Conservation (phyloP, 768 basidiomycete species). For the Lepiota brunneoincarnata region DNA sequence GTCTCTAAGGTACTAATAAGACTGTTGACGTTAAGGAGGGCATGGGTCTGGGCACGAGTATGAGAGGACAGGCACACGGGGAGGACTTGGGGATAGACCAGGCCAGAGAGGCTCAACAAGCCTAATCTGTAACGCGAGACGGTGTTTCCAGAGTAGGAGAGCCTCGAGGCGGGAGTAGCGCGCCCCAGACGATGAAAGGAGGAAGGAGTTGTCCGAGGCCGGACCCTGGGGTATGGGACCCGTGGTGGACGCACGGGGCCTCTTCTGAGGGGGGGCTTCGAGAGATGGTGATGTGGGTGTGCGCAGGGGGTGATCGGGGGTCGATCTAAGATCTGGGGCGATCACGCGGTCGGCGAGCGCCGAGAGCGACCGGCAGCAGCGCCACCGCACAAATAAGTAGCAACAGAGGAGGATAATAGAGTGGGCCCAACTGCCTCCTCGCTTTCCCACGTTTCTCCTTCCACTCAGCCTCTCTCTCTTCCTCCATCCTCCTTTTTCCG, state of each 20-base stretch:
- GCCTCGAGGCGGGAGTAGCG: neutral
- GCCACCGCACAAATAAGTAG: slow-evolving; percentile 16
- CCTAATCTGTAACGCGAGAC: neutral
- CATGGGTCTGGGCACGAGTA: neutral
- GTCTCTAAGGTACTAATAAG: no score
- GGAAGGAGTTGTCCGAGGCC: neutral
- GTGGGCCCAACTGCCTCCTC: neutral
- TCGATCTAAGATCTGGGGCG: slow-evolving; percentile 2
- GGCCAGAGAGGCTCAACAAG: neutral
- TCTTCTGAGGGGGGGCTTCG: neutral
- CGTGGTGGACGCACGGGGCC: neutral
- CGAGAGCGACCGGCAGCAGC: slow-evolving; percentile 17
- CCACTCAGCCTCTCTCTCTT: slow-evolving; percentile 20
- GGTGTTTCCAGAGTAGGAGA: neutral
- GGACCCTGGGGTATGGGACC: neutral
- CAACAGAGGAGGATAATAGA: slow-evolving; percentile 20
- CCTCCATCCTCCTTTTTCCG: slow-evolving; percentile 17
- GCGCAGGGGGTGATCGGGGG: slow-evolving; percentile 8
- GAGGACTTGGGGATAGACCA: no score
- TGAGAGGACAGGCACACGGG: neutral
- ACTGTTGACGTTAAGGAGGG: no score
- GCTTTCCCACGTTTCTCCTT: slow-evolving; percentile 17
- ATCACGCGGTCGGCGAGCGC: slow-evolving; percentile 7
- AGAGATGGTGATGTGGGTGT: neutral
- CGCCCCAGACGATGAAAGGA: neutral